Percentiles rank a stretch among this genome's conserved stretches.
Conservation (phyloP, 2,329 filamentous ascomycete genomes). For the Stromatinia cepivora region DNA sequence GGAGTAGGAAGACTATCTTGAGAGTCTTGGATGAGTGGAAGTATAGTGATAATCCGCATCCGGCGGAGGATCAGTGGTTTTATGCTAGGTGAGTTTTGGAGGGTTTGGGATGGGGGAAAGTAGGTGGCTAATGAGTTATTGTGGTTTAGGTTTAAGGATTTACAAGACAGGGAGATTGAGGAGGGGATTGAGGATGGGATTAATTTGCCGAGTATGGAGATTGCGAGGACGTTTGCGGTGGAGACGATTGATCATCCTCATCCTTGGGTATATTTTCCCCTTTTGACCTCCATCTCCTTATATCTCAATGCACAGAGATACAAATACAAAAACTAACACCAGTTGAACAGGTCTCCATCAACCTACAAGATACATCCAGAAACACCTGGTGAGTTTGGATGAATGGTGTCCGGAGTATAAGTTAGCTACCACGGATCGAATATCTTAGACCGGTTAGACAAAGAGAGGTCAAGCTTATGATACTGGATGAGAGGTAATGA, state of each 20-base stretch:
- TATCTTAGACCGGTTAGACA: neutral
- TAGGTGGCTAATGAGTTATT: neutral
- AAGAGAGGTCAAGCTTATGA: neutral
- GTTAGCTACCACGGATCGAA: conserved; percentile 26
- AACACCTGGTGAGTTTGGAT: conserved; percentile 31
- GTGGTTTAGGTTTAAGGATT: conserved; percentile 29
- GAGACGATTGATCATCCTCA: conserved; percentile 40
- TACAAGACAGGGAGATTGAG: conserved; percentile 31
- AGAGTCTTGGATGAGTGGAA: conserved; percentile 37
- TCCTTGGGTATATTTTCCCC: conserved; percentile 33
- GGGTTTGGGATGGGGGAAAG: neutral
- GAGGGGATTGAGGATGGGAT: conserved; percentile 34
- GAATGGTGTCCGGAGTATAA: conserved; percentile 38
- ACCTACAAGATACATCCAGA: conserved; percentile 34
- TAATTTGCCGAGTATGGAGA: conserved; percentile 38
- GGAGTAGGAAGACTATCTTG: conserved; percentile 42
- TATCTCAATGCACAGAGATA: too few relatives aligned
- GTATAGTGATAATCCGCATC: conserved; percentile 32
- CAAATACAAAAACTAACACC: neutral
- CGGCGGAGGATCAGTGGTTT: conserved; percentile 40
- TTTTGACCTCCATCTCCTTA: neutral
- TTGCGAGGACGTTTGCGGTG: conserved; percentile 40
- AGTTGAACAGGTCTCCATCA: conserved; percentile 32
- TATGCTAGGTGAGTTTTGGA: conserved; percentile 32
- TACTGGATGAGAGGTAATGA: neutral